Evolutionary conservation across 2,329 filamentous ascomycete species (phyloP), one percentile per base, ranked within the genome.

Genomic region (Cadophora sp.): DNA sequence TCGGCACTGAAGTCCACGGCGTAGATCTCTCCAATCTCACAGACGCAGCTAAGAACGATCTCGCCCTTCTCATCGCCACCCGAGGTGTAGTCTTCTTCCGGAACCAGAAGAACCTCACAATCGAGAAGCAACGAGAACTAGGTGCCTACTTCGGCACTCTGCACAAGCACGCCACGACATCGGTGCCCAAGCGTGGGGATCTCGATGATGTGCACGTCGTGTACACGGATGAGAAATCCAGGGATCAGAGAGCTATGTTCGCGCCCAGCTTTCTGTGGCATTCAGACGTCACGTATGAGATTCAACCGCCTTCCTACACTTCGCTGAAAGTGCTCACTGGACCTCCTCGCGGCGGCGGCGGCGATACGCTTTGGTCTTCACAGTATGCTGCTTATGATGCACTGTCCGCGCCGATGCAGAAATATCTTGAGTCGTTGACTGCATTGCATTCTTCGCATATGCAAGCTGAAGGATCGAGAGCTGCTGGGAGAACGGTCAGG

Each of bases 51-150:
- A 79, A 85, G 2, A 83, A 86, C 70, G 84, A 86, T 66, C 78
- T 86, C 3, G 84, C 84, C 0, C 75, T 83, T 0, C 76, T 85
- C 56, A 83, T 88, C 61, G 82, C 85, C 3, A 82, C 81, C 29
- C 80, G 86, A 53, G 86, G 86, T 3, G 86, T 88, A 0, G 85
- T 88, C 1, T 86, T 88, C 76, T 87, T 88, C 79, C 81, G 86
- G 16, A 78, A 83, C 59, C 86, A 88, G 74, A 80, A 83, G 65
- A 83, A 85, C 71, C 81, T 87, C 29, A 81, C 81, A 69, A 82
- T 87, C 58, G 81, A 86, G n/a, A 79, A 81, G 24, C 85, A 87
- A 73, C 78, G 84, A 11, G 79, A 83, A 65, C 78, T 88, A 3
- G 84, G 85, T 8, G 74, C 79, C 48, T 83, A 87, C 75, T 86